Percentiles rank a stretch among this genome's conserved stretches.
Evolutionary conservation across 2,329 filamentous ascomycete species (phyloP).

Genomic region (Clonostachys solani): DNA sequence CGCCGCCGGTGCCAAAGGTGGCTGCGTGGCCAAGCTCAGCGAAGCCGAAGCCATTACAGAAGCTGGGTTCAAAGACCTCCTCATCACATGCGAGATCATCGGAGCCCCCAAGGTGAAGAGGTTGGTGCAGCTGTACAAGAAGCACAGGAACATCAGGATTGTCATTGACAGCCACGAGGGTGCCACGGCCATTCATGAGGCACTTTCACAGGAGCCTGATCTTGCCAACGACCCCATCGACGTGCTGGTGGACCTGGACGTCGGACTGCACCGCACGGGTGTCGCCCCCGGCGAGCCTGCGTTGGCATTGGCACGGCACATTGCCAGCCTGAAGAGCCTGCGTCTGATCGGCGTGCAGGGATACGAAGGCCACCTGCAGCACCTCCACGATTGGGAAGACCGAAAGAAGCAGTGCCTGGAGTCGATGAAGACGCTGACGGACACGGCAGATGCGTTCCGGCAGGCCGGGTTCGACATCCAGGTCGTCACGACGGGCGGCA

Average conservation of each 20-base stretch:
- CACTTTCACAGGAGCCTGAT: conserved; percentile 26
- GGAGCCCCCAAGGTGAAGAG: conserved; percentile 38
- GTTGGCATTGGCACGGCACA: conserved; percentile 28
- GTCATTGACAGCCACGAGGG: conserved; percentile 42
- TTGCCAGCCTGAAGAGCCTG: conserved; percentile 28
- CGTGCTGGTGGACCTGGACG: conserved; percentile 43
- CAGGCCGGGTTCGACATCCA: conserved; percentile 34
- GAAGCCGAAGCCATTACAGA: conserved; percentile 36
- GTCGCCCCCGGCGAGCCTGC: conserved; percentile 35
- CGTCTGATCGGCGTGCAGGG: conserved; percentile 44
- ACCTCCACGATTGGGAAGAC: conserved; percentile 37
- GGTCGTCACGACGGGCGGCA: conserved; percentile 47
- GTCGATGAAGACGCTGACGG: conserved; percentile 37
- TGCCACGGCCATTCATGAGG: conserved; percentile 37
- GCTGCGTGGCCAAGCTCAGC: conserved; percentile 46
- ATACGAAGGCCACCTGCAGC: conserved; percentile 49
- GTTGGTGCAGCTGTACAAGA: conserved; percentile 36
- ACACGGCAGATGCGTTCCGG: conserved; percentile 34
- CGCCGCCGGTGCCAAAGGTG: conserved; percentile 41
- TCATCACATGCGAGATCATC: conserved; percentile 47
- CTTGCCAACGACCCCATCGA: conserved; percentile 21
- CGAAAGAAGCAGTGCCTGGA: conserved; percentile 34
- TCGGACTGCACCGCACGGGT: conserved; percentile 44
- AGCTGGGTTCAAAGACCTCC: conserved; percentile 39
- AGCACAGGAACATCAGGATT: conserved; percentile 30